Conservation (phyloP, 202 grass and related monocot genomes). For the Eragrostis tef region DNA sequence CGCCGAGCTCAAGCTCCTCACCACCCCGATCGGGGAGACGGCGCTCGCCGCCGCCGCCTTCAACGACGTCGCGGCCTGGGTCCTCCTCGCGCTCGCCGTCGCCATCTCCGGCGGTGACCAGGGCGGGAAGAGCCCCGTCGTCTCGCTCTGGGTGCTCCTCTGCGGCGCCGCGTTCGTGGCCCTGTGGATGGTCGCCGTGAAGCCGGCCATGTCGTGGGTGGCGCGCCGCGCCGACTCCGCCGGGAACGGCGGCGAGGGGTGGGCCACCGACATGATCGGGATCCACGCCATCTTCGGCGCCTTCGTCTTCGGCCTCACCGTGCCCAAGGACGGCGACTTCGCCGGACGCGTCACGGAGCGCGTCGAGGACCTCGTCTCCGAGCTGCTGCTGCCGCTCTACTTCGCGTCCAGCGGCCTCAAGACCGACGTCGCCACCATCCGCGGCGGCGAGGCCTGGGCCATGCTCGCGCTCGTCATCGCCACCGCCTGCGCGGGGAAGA, state of each 20-base stretch:
- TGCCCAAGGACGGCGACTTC: conserved; percentile 80
- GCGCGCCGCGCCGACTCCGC: conserved; percentile 49
- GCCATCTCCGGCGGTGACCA: conserved; percentile 61
- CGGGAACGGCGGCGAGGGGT: conserved; percentile 47
- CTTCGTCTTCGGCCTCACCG: conserved; percentile 77
- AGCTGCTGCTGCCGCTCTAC: conserved; percentile 77
- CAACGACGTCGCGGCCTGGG: conserved; percentile 83
- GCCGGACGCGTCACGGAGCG: conserved; percentile 63
- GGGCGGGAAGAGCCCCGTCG: conserved; percentile 41
- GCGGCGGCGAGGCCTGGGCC: conserved; percentile 57
- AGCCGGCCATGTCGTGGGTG: conserved; percentile 70
- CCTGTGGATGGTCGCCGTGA: conserved; percentile 46
- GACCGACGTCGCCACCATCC: conserved; percentile 71
- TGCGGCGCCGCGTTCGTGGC: conserved; percentile 64
- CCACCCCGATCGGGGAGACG: conserved; percentile 67
- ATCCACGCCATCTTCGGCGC: conserved; percentile 91
- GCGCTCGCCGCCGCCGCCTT: conserved; percentile 78
- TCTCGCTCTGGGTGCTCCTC: conserved; percentile 74
- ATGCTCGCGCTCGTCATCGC: conserved; percentile 67
- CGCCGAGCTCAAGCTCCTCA: conserved; percentile 84
- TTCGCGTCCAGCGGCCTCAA: conserved; percentile 90
- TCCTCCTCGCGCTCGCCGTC: conserved; percentile 70
- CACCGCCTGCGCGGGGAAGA: conserved; percentile 71
- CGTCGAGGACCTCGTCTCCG: conserved; percentile 80
- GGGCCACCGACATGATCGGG: conserved; percentile 79